A percentile compares a stretch with the other conserved stretches of the same genome.
These are phyloP conservation scores for Neonectria punicea DNA, from an alignment of 2,329 filamentous ascomycete genomes.

Conservation along the genomic window DNA sequence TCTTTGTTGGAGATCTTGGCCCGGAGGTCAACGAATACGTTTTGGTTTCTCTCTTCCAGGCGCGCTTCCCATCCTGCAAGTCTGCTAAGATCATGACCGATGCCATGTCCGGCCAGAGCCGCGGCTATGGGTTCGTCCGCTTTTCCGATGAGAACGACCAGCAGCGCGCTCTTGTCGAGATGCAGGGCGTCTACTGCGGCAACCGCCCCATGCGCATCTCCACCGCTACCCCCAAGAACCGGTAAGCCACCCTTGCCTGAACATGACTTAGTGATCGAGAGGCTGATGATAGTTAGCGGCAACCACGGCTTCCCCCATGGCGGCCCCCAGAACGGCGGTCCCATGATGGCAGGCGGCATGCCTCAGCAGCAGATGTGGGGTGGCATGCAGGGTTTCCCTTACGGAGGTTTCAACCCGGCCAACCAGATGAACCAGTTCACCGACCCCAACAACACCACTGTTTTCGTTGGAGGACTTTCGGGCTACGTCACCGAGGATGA, in stretches of 20 bases:
- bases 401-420: slow-evolving; percentile 60
- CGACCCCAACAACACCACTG: slow-evolving; percentile 98
- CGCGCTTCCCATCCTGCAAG: slow-evolving; percentile 96
- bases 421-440: slow-evolving; percentile 97
- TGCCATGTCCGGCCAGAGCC: slow-evolving; percentile 95
- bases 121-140: slow-evolving; percentile 96
- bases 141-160: slow-evolving; percentile 97
- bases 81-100: slow-evolving; percentile 99
- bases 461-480: slow-evolving; percentile 96
- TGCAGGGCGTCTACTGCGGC: slow-evolving; percentile 99
- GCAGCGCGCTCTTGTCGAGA: slow-evolving; percentile 94
- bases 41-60: slow-evolving; percentile 95
- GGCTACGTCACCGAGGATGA: slow-evolving; percentile 99
- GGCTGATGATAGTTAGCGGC: slow-evolving; percentile 39
- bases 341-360: slow-evolving; percentile 58
- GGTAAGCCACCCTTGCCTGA: slow-evolving; percentile 50
- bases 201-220: slow-evolving; percentile 99
- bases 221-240: slow-evolving; percentile 97
- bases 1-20: slow-evolving; percentile 97
- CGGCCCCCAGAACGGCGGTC: slow-evolving; percentile 55
- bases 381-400: slow-evolving; percentile 49
- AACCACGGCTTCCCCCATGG: slow-evolving; percentile 55
- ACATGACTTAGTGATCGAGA: neutral
- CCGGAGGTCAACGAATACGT: slow-evolving; percentile 99
- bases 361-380: slow-evolving; percentile 58